Conservation (phyloP, 768 basidiomycete species). For the button mushroom (Agaricus bisporus) region DNA sequence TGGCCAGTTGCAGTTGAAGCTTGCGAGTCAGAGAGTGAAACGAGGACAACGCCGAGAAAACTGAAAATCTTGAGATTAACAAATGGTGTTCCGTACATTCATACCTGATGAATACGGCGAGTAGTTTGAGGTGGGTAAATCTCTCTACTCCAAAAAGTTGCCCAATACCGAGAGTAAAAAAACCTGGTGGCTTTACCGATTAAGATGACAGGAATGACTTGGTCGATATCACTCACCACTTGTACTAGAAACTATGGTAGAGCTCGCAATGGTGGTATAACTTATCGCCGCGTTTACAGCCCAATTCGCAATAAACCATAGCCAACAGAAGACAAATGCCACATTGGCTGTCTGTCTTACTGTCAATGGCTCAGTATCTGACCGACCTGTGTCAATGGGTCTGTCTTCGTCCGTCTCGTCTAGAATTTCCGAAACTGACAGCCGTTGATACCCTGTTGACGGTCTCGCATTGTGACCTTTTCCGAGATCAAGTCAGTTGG, state of each 20-base stretch:
- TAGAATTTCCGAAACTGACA: constrained; percentile 12
- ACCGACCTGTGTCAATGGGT: background rate
- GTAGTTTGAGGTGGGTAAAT: constrained; percentile 63
- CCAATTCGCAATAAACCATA: constrained; percentile 98
- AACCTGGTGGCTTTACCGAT: constrained; percentile 44
- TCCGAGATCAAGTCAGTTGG: background rate
- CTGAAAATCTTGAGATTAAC: constrained; percentile 11
- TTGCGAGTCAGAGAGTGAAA: constrained; percentile 76
- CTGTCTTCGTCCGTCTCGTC: background rate
- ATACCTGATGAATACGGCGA: constrained; percentile 76
- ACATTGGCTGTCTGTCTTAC: constrained; percentile 69
- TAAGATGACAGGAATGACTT: background rate
- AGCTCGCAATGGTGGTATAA: constrained; percentile 88
- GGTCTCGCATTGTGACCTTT: constrained; percentile 4
- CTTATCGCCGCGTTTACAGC: constrained; percentile 77
- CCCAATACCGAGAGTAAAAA: constrained; percentile 88
- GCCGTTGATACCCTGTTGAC: constrained; percentile 18
- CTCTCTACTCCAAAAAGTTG: constrained; percentile 76
- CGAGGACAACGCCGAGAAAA: constrained; percentile 77
- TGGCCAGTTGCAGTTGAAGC: constrained; percentile 14
- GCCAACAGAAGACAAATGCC: constrained; percentile 73
- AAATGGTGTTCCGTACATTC: constrained; percentile 10
- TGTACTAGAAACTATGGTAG: constrained; percentile 85
- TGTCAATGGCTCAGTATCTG: constrained; percentile 17
- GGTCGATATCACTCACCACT: constrained; percentile 53